Conservation (phyloP, 306 rosid species). For the Rosa rugosa region DNA sequence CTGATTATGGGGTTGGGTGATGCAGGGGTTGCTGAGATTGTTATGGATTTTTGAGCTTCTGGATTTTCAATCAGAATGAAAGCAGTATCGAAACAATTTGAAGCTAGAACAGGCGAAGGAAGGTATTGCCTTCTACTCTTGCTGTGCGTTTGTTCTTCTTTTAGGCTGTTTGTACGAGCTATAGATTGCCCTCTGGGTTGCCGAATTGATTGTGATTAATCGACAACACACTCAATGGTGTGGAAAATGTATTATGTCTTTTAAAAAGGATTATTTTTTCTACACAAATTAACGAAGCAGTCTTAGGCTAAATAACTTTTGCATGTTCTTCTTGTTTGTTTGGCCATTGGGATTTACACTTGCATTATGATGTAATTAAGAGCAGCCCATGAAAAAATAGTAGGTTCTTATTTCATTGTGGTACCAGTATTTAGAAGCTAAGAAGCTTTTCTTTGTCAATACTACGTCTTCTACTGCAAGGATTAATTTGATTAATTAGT, state of each 20-base stretch:
- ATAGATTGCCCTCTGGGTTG: no score
- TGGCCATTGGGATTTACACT: neutral
- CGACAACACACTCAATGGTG: slow-evolving; percentile 4
- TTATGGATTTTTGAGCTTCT: no score
- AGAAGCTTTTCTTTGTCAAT: neutral
- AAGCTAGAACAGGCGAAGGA: no score
- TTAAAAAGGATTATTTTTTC: neutral
- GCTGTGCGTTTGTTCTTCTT: no score
- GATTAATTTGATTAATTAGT: neutral
- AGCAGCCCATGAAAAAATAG: neutral
- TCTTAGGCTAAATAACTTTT: neutral
- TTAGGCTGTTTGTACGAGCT: no score
- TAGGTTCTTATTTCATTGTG: neutral
- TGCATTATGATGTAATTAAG: neutral
- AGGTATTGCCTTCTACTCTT: no score
- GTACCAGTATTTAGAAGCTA: neutral
- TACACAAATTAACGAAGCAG: neutral
- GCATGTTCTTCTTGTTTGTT: neutral
- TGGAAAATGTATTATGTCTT: neutral
- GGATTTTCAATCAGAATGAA: no score
- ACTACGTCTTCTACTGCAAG: neutral
- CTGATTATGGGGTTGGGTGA: no score
- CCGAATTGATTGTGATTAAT: neutral
- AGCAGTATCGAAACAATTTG: no score
- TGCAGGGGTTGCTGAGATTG: no score